Conservation (phyloP, 768 basidiomycete species). For the Tylopilus sp. region DNA sequence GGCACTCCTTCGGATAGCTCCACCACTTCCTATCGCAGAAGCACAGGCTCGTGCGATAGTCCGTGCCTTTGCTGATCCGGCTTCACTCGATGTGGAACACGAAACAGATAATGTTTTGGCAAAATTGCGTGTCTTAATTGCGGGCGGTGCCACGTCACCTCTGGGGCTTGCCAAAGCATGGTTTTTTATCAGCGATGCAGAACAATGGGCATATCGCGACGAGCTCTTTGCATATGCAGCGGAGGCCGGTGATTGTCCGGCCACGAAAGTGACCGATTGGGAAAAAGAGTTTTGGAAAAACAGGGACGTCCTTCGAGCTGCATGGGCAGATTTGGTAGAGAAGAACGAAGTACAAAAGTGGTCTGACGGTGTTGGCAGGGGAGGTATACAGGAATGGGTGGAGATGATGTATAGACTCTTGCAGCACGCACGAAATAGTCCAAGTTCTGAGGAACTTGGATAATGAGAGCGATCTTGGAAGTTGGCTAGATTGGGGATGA, state of each 20-base stretch:
- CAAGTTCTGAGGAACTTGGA: not conserved
- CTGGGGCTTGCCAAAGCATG: constrained; percentile 49
- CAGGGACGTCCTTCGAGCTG: constrained; percentile 44
- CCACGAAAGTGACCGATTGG: constrained; percentile 49
- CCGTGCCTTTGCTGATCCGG: constrained; percentile 50
- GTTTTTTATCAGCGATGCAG: constrained; percentile 46
- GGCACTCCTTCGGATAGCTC: constrained; percentile 54
- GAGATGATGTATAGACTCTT: constrained; percentile 39
- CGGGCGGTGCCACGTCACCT: constrained; percentile 31
- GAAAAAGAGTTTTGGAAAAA: constrained; percentile 51
- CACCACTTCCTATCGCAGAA: constrained; percentile 77
- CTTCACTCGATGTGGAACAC: constrained; percentile 42
- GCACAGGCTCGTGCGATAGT: constrained; percentile 67
- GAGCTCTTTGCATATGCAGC: constrained; percentile 49
- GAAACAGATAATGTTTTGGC: constrained; percentile 50
- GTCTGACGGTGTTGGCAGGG: constrained; percentile 61
- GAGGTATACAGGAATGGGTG: constrained; percentile 60
- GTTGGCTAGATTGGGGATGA: not conserved
- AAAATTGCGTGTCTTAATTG: constrained; percentile 44
- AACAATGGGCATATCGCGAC: constrained; percentile 71
- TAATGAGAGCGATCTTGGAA: not conserved
- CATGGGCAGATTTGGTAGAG: constrained; percentile 58
- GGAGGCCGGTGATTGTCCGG: constrained; percentile 26
- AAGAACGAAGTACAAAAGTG: constrained; percentile 56
- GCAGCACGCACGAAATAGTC: constrained; percentile 5